These are phyloP conservation scores for Dunaliella primolecta DNA, from an alignment of 139 green algal genomes.

Conservation along the genomic window DNA sequence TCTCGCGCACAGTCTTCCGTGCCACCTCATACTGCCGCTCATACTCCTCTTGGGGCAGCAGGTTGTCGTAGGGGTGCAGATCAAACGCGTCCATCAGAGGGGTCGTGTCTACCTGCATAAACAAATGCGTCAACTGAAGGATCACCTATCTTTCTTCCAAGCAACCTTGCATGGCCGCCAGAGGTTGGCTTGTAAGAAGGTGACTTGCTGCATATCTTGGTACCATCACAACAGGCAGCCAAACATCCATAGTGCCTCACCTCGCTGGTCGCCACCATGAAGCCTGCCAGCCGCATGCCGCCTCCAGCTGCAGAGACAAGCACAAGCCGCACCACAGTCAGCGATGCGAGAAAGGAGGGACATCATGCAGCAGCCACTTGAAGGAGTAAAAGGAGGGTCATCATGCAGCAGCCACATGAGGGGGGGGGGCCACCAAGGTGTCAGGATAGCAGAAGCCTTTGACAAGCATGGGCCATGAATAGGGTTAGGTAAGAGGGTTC, in stretches of 20 bases:
- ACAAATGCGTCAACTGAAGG: no score
- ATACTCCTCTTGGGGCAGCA: slow-evolving; percentile 53
- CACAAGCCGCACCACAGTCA: no score
- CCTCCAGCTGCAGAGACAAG: not conserved
- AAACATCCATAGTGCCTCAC: no score
- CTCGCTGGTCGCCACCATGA: slow-evolving; percentile 49
- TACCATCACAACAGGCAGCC: not conserved
- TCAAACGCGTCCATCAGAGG: slow-evolving; percentile 55
- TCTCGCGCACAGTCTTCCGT: slow-evolving; percentile 1
- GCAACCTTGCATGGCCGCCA: no score
- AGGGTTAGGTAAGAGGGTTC: not conserved
- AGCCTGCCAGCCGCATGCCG: slow-evolving; percentile 35
- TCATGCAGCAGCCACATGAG: no score
- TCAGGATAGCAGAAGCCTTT: no score
- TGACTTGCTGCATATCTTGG: not conserved
- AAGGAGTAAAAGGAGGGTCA: no score
- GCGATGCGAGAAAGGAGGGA: no score
- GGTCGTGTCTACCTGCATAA: slow-evolving; percentile 40
- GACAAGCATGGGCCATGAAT: not conserved
- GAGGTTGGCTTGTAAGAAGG: no score
- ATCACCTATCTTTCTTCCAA: no score
- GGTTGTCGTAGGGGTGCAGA: slow-evolving; percentile 60
- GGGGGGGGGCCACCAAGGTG: no score
- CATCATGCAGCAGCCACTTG: no score
- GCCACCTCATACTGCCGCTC: slow-evolving; percentile 28